Conservation (phyloP, 2,329 filamentous ascomycete genomes). For the Fusarium proliferatum region DNA sequence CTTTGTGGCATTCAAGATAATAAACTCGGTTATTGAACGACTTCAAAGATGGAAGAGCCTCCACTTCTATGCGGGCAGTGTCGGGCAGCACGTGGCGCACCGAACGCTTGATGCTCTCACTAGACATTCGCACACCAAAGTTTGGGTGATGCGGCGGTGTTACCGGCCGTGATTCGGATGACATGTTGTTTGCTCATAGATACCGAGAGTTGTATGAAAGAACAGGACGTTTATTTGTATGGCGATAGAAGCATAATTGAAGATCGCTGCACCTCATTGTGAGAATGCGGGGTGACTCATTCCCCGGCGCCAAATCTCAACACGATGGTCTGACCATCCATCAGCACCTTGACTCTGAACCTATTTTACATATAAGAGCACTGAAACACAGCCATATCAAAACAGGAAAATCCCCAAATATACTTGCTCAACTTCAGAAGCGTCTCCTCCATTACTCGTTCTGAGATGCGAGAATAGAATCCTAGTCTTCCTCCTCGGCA, state of each 20-base stretch:
- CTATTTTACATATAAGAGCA: background rate
- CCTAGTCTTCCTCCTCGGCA: background rate
- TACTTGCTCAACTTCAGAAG: accelerated
- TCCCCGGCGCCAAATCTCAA: background rate
- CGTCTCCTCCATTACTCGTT: background rate
- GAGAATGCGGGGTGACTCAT: background rate
- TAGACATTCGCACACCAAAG: background rate
- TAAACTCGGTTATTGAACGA: slow-evolving; percentile 23
- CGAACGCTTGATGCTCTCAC: background rate
- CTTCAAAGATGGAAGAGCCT: background rate
- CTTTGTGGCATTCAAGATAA: background rate
- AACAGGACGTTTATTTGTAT: accelerated
- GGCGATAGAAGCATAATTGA: background rate
- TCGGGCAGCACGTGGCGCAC: background rate
- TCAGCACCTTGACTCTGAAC: too few species aligned
- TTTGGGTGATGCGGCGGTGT: slow-evolving; percentile 1
- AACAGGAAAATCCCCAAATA: accelerated
- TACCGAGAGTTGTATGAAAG: accelerated
- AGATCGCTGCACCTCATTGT: too few species aligned
- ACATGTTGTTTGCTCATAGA: background rate
- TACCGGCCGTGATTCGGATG: background rate
- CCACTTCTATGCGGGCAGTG: accelerated
- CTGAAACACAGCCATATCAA: accelerated
- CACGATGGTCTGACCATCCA: too few species aligned
- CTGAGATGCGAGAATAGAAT: background rate